Base-by-base conservation (phyloP, 768 basidiomycete genomes). In the Auricularia cornea region DNA sequence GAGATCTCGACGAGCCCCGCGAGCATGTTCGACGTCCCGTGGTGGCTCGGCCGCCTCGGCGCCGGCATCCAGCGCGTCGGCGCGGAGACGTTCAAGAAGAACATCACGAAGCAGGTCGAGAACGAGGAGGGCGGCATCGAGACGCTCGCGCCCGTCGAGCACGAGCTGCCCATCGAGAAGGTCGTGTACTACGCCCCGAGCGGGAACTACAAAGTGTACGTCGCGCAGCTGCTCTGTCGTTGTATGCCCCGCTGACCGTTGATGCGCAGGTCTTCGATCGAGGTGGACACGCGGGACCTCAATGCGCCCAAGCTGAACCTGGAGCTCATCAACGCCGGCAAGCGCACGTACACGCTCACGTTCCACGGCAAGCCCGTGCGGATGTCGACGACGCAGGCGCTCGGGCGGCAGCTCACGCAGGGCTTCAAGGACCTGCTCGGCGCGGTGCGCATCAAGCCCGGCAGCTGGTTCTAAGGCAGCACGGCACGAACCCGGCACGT, bases 1-100 rank as follows among this genome's bases (percentile, higher is more conserved):
- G 90, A 91, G 69, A 79, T 90, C 64, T 88, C 86, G 28, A 89
- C 88, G 5, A 80, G 79, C 65, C 89, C 90, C 4, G 69, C 88
- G 69, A 87, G 79, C 75, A 85, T 84, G 84, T 87, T 87, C 73
- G 83, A 84, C 66, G 76, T 87, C 51, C 87, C 87, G 2, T 77
- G 65, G 32, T 35, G 51, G 59, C 30, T 26, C 35, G 35, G 35
- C 35, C 35, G 35, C 18, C 35, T 59, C 57, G 28, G 29, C 60
- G 48, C 20, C 33, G 48, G 62, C n/a, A 20, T 32, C 52, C n/a
- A 52, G 33, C 51, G 44, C n/a, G 61, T 54, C 33, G 52, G 62
- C 48, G 64, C 61, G n/a, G 33, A 60, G 35, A 35, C 38, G 44
- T 59, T 65, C 18, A 76, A 75, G 20, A 75, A 72, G 31, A 78